phyloP scores from a whole-genome alignment of 1,284 basidiomycete genomes.

The Sporisorium graminicola region DNA sequence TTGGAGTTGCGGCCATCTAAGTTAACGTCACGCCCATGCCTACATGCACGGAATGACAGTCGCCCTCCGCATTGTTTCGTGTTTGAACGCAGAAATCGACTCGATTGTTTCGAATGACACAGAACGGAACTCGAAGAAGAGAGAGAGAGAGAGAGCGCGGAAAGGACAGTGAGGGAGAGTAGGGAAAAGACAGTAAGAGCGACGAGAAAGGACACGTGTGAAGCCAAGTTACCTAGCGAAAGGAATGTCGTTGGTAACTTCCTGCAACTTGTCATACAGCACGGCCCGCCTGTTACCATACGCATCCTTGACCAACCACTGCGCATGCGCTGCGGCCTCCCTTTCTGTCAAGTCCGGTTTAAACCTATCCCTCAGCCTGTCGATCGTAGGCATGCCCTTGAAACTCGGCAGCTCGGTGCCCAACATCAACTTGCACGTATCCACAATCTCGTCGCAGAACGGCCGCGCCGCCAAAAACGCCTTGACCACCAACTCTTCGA shows the following conservation, averaged over 20 bases:
- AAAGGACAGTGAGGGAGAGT: background rate
- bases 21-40: background rate
- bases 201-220: too few species aligned
- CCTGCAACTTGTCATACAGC: conserved; percentile 82
- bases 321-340: conserved; percentile 90
- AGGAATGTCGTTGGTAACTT: conserved; percentile 64
- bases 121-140: background rate
- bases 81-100: background rate
- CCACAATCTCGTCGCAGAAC: conserved; percentile 87
- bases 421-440: conserved; percentile 91
- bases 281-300: conserved; percentile 92
- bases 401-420: conserved; percentile 94
- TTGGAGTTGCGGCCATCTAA: background rate
- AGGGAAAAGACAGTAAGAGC: too few species aligned
- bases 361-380: conserved; percentile 87
- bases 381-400: conserved; percentile 88
- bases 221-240: conserved; percentile 32
- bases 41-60: too few species aligned
- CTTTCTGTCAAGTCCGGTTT: conserved; percentile 84
- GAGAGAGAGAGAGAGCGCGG: background rate
- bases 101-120: background rate
- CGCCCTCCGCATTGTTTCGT: too few species aligned
- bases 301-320: conserved; percentile 87
- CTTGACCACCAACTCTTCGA: conserved; percentile 93
- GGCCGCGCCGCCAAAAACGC: conserved; percentile 95